phyloP scores from a whole-genome alignment of 2,329 filamentous ascomycete species.

The Alternaria gaisen region DNA sequence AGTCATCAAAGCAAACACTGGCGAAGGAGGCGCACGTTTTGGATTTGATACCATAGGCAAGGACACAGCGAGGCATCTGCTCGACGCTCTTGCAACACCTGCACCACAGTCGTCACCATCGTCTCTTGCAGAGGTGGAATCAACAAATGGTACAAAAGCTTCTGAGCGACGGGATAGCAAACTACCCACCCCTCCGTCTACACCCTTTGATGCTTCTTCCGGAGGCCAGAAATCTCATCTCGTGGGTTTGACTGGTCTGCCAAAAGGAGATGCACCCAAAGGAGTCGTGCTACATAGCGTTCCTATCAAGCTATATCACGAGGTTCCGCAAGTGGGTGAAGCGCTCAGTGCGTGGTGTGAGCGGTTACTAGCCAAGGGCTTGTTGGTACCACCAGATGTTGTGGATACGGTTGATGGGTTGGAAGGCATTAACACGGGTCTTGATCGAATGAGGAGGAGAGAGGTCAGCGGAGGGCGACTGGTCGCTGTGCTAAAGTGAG shows the following conservation, averaged over 20 bases:
- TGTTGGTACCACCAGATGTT: slow-evolving; percentile 70
- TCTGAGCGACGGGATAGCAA: slow-evolving; percentile 18
- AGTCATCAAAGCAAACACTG: slow-evolving; percentile 68
- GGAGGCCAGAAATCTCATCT: slow-evolving; percentile 30
- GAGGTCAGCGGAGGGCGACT: slow-evolving; percentile 74
- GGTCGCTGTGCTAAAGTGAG: slow-evolving; percentile 53
- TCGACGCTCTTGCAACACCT: slow-evolving; percentile 58
- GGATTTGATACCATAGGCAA: slow-evolving; percentile 73
- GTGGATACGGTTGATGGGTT: slow-evolving; percentile 70
- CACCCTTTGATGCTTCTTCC: slow-evolving; percentile 27
- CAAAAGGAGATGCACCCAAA: slow-evolving; percentile 60
- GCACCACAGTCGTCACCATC: slow-evolving; percentile 6
- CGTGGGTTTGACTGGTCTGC: slow-evolving; percentile 69
- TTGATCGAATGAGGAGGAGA: slow-evolving; percentile 72
- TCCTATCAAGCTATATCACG: slow-evolving; percentile 80
- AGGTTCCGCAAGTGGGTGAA: slow-evolving; percentile 58
- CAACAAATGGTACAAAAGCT: neutral
- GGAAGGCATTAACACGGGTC: slow-evolving; percentile 70
- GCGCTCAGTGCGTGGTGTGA: slow-evolving; percentile 72
- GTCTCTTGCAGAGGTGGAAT: neutral
- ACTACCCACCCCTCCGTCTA: slow-evolving; percentile 42
- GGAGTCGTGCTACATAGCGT: slow-evolving; percentile 69
- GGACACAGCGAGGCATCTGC: slow-evolving; percentile 68
- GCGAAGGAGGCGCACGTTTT: slow-evolving; percentile 66
- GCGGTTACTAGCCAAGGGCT: slow-evolving; percentile 63